These are phyloP conservation scores for Cyclocybe cylindracea DNA, from an alignment of 768 basidiomycete species.

Conservation along the genomic window DNA sequence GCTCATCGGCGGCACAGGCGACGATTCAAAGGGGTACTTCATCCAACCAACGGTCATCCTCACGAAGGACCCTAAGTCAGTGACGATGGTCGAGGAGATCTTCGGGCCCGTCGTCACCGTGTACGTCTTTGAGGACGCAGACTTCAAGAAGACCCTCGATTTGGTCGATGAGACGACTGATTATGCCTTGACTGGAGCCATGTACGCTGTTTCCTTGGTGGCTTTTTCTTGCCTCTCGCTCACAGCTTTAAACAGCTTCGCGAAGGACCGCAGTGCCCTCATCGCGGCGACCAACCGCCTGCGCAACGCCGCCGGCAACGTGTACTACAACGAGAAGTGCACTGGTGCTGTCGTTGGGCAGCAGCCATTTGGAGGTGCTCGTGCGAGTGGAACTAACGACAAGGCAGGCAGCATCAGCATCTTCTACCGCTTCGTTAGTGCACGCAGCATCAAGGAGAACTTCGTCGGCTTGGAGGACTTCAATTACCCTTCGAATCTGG, in stretches of 20 bases:
- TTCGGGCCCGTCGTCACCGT: slow-evolving; percentile 96
- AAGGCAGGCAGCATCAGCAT: slow-evolving; percentile 85
- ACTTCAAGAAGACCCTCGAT: slow-evolving; percentile 85
- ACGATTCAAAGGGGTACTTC: slow-evolving; percentile 92
- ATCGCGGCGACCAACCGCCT: slow-evolving; percentile 79
- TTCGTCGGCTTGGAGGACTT: slow-evolving; percentile 84
- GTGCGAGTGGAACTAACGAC: slow-evolving; percentile 95
- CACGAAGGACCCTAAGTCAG: slow-evolving; percentile 84
- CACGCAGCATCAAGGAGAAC: slow-evolving; percentile 96
- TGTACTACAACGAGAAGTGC: slow-evolving; percentile 98
- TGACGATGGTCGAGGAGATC: slow-evolving; percentile 94
- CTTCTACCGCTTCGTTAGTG: slow-evolving; percentile 78
- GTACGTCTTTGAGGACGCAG: slow-evolving; percentile 86
- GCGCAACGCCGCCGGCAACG: slow-evolving; percentile 91
- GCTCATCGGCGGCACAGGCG: slow-evolving; percentile 82
- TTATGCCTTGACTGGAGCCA: slow-evolving; percentile 94
- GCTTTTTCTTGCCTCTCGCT: slow-evolving; percentile 65
- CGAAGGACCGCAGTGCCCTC: slow-evolving; percentile 71
- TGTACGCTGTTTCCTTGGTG: slow-evolving; percentile 50
- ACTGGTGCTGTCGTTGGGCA: slow-evolving; percentile 98
- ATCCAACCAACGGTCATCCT: slow-evolving; percentile 93
- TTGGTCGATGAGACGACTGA: slow-evolving; percentile 83
- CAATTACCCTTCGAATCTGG: slow-evolving; percentile 85
- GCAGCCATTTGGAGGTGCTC: slow-evolving; percentile 95
- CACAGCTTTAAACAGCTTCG: no score